phyloP scores from a whole-genome alignment of 1,139 yeast species.

The Hyphopichia pseudoburtonii region DNA sequence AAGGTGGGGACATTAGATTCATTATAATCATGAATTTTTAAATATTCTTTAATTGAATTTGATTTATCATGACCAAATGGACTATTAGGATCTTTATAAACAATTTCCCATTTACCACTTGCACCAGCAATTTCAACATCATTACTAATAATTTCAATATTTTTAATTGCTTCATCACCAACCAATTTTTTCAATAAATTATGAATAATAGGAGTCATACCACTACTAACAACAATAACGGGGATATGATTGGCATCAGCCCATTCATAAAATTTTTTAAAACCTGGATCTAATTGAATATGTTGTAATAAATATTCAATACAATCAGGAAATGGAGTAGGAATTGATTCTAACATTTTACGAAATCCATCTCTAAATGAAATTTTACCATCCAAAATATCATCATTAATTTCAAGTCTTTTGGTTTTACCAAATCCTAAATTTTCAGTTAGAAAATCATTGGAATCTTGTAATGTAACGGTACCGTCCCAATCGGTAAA shows the following conservation, averaged over 20 bases:
- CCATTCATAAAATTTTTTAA: constrained; percentile 78
- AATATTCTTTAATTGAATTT: constrained; percentile 70
- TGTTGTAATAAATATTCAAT: constrained; percentile 60
- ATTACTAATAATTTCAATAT: constrained; percentile 81
- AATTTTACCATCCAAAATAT: constrained; percentile 65
- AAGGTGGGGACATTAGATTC: constrained; percentile 46
- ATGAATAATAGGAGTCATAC: constrained; percentile 88
- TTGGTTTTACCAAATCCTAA: constrained; percentile 79
- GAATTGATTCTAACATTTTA: constrained; percentile 78
- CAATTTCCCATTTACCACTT: constrained; percentile 69
- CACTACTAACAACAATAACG: constrained; percentile 78
- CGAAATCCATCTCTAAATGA: constrained; percentile 82
- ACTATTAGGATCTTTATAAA: constrained; percentile 76
- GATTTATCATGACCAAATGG: constrained; percentile 95
- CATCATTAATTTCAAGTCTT: constrained; percentile 68
- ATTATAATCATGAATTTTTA: constrained; percentile 40
- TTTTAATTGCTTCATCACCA: constrained; percentile 70
- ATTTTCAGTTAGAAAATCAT: constrained; percentile 85
- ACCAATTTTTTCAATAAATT: constrained; percentile 73
- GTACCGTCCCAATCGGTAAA: constrained; percentile 99
- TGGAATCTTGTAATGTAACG: constrained; percentile 86
- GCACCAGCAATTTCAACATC: constrained; percentile 60
- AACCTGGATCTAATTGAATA: constrained; percentile 86
- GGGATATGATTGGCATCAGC: constrained; percentile 71
- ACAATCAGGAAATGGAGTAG: constrained; percentile 79